phyloP scores from a whole-genome alignment of 257 asterid genomes.

The Solanum virginianum region DNA sequence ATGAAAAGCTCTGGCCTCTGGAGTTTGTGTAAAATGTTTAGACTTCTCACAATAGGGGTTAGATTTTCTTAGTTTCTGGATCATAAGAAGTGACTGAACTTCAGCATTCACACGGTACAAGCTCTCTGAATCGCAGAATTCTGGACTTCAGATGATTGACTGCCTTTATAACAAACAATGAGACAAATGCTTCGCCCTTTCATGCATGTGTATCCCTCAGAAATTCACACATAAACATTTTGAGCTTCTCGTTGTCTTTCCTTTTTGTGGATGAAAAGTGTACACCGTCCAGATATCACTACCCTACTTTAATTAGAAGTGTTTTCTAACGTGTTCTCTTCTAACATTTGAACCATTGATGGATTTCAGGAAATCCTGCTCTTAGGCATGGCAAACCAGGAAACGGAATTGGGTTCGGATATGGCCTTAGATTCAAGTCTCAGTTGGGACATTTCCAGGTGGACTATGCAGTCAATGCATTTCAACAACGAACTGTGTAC shows the following conservation, averaged over 20 bases:
- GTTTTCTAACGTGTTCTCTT: neutral
- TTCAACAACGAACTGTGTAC: constrained; percentile 68
- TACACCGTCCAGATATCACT: neutral
- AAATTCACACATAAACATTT: neutral
- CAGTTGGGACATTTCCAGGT: constrained; percentile 72
- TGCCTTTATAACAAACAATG: neutral
- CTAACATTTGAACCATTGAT: neutral
- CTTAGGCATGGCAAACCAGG: constrained; percentile 94
- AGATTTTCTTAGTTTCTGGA: neutral
- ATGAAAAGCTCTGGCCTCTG: neutral
- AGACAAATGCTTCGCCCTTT: neutral
- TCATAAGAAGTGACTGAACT: neutral
- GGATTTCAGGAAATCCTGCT: constrained; percentile 65
- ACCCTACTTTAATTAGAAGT: neutral
- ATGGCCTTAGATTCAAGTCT: constrained; percentile 76
- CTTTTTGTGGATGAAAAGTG: neutral
- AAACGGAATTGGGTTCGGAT: constrained; percentile 67
- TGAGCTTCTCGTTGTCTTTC: neutral
- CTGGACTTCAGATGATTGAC: neutral
- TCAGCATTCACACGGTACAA: neutral
- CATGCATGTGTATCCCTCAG: neutral
- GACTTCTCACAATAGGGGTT: neutral
- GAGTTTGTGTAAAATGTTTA: neutral
- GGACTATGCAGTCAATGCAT: constrained; percentile 66
- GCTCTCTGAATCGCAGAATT: neutral